Conservation (phyloP, 768 basidiomycete species). For the Tephrocybe sp. region DNA sequence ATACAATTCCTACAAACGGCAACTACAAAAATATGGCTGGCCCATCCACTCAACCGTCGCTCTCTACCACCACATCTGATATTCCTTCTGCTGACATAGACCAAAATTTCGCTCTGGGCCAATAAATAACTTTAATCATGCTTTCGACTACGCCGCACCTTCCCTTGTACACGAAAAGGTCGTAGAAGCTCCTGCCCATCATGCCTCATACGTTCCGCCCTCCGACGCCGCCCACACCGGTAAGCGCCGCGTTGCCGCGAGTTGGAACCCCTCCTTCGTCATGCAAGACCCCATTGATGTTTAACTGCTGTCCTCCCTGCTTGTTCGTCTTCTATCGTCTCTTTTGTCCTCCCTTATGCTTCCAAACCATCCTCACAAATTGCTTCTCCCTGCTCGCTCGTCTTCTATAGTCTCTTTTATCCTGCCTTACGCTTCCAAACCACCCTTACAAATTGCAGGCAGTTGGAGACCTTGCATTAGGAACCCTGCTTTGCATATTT, state of each 20-base stretch:
- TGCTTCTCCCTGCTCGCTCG: too few species aligned
- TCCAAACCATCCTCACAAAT: too few species aligned
- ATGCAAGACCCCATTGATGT: slow-evolving; percentile 25
- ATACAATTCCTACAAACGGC: neutral
- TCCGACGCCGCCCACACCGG: slow-evolving; percentile 48
- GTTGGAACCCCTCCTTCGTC: slow-evolving; percentile 36
- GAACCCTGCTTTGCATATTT: neutral
- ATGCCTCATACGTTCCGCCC: slow-evolving; percentile 47
- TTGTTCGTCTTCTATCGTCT: too few species aligned
- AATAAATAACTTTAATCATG: slow-evolving; percentile 31
- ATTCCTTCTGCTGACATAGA: slow-evolving; percentile 2
- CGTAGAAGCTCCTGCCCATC: slow-evolving; percentile 16
- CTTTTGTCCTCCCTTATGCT: too few species aligned
- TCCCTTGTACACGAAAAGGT: slow-evolving; percentile 14
- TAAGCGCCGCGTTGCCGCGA: slow-evolving; percentile 52
- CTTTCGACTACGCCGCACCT: slow-evolving; percentile 11
- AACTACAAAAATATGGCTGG: slow-evolving; percentile 11
- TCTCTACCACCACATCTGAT: slow-evolving; percentile 3
- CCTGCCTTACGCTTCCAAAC: too few species aligned
- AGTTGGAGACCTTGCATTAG: too few species aligned
- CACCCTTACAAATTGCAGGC: too few species aligned
- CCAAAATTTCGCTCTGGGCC: slow-evolving; percentile 19
- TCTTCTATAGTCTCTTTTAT: too few species aligned
- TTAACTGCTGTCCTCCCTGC: neutral
- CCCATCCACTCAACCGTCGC: slow-evolving; percentile 6